Percentiles rank a stretch among this genome's conserved stretches.
These are phyloP conservation scores for Pestalotiopsis sp. DNA, from an alignment of 2,329 filamentous ascomycete genomes.

Conservation along the genomic window DNA sequence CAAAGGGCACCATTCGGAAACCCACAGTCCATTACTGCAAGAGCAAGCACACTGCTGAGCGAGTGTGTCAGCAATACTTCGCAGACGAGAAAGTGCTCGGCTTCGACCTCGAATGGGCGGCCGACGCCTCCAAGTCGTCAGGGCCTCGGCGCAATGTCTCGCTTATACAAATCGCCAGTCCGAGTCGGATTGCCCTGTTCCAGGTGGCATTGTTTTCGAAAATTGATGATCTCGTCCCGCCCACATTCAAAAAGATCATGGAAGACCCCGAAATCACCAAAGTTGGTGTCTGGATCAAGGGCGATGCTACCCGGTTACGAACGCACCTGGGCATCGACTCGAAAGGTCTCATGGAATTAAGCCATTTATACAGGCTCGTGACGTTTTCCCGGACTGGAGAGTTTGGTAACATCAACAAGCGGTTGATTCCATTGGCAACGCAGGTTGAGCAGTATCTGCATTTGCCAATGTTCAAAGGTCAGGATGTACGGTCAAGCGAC, in stretches of 20 bases:
- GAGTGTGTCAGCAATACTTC: slow-evolving; percentile 67
- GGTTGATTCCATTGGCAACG: slow-evolving; percentile 64
- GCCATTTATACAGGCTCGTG: slow-evolving; percentile 79
- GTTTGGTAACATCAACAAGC: slow-evolving; percentile 65
- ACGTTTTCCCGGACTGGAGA: slow-evolving; percentile 61
- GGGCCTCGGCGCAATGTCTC: slow-evolving; percentile 72
- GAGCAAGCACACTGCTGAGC: slow-evolving; percentile 68
- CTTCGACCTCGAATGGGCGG: slow-evolving; percentile 87
- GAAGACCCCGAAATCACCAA: slow-evolving; percentile 73
- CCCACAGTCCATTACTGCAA: slow-evolving; percentile 80
- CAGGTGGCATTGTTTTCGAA: slow-evolving; percentile 71
- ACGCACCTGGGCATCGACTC: slow-evolving; percentile 68
- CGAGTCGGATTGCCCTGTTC: slow-evolving; percentile 77
- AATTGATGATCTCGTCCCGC: slow-evolving; percentile 65
- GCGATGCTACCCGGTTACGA: slow-evolving; percentile 69
- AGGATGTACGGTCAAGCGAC: slow-evolving; percentile 70
- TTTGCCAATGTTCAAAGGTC: slow-evolving; percentile 76
- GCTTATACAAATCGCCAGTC: slow-evolving; percentile 80
- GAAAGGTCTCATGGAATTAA: slow-evolving; percentile 76
- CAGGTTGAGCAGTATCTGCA: slow-evolving; percentile 74
- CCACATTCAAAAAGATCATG: slow-evolving; percentile 71
- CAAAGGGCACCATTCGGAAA: slow-evolving; percentile 46
- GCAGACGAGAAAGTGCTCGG: slow-evolving; percentile 72
- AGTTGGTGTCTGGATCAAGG: slow-evolving; percentile 75
- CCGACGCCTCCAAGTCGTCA: slow-evolving; percentile 46